Conservation (phyloP, 208 protist genomes). For the Leishmania turanica region DNA sequence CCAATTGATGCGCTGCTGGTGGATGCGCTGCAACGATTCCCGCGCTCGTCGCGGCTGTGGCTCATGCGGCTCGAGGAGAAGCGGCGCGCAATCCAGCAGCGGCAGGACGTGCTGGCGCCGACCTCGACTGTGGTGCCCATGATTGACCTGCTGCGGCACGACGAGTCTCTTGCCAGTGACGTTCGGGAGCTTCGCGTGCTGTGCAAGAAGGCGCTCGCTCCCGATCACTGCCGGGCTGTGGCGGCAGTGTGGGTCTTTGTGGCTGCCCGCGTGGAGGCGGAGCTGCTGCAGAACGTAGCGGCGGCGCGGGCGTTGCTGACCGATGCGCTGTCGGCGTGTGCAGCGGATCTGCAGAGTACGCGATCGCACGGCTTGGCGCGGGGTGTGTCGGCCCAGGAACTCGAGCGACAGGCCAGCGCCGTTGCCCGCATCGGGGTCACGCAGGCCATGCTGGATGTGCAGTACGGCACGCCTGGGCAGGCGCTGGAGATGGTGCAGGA, state of each 20-base stretch:
- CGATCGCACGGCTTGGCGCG: conserved; percentile 11
- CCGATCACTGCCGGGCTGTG: conserved; percentile 46
- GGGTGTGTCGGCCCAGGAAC: conserved; percentile 31
- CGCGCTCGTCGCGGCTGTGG: conserved; percentile 62
- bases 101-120: conserved; percentile 10
- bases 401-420: conserved; percentile 45
- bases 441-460: conserved; percentile 34
- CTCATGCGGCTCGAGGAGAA: conserved; percentile 63
- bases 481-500: conserved; percentile 72
- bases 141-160: conserved; percentile 17
- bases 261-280: conserved; percentile 61
- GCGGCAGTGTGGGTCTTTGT: conserved; percentile 72
- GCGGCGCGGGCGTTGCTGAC: conserved; percentile 41
- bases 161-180: conserved; percentile 13
- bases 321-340: conserved; percentile 37
- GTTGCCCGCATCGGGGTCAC: conserved; percentile 41
- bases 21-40: conserved; percentile 37
- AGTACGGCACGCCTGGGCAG: conserved; percentile 31
- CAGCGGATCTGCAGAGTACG: conserved; percentile 12
- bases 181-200: conserved; percentile 46
- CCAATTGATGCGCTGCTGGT: conserved; percentile 15
- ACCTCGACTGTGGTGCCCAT: background rate
- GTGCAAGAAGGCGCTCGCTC: conserved; percentile 40
- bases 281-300: conserved; percentile 30
- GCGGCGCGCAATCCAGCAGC: conserved; percentile 18